phyloP scores from a whole-genome alignment of 768 basidiomycete species.

The Kwoniella dendrophila region DNA sequence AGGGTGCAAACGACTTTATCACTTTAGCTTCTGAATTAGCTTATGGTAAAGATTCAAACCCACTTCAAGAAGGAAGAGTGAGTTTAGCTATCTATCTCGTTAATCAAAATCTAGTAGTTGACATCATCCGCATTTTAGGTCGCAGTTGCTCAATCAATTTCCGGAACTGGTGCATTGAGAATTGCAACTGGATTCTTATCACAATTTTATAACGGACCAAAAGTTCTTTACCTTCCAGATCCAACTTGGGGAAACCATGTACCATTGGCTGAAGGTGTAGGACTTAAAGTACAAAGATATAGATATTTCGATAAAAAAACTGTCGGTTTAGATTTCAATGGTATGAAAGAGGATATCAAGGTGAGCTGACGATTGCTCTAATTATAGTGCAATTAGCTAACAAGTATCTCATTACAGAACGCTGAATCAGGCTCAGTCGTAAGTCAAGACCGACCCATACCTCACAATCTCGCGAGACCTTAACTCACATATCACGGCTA shows the following conservation, averaged over 20 bases:
- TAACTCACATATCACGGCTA: conserved; percentile 16
- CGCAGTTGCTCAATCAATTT: conserved; percentile 88
- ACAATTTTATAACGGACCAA: conserved; percentile 73
- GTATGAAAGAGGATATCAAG: conserved; percentile 82
- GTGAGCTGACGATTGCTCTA: conserved; percentile 58
- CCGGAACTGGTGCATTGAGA: conserved; percentile 94
- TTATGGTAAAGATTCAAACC: conserved; percentile 77
- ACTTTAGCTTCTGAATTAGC: conserved; percentile 79
- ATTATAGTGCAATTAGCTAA: conserved; percentile 6
- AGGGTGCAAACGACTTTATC: conserved; percentile 78
- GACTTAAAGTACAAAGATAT: conserved; percentile 80
- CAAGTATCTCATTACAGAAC: conserved; percentile 58
- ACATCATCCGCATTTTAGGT: conserved; percentile 60
- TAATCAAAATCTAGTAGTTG: background rate
- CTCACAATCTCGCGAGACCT: too few species aligned
- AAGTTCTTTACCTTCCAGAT: conserved; percentile 78
- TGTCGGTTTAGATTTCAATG: conserved; percentile 87
- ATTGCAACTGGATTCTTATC: conserved; percentile 91
- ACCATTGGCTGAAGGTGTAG: conserved; percentile 85
- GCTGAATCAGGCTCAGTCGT: conserved; percentile 74
- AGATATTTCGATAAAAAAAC: conserved; percentile 77
- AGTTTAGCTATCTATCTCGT: conserved; percentile 49
- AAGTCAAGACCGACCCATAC: conserved; percentile 11
- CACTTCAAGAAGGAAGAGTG: conserved; percentile 66
- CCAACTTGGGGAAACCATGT: conserved; percentile 96